phyloP scores from a whole-genome alignment of 176 grass and related monocot species.

The Musa beccarii region DNA sequence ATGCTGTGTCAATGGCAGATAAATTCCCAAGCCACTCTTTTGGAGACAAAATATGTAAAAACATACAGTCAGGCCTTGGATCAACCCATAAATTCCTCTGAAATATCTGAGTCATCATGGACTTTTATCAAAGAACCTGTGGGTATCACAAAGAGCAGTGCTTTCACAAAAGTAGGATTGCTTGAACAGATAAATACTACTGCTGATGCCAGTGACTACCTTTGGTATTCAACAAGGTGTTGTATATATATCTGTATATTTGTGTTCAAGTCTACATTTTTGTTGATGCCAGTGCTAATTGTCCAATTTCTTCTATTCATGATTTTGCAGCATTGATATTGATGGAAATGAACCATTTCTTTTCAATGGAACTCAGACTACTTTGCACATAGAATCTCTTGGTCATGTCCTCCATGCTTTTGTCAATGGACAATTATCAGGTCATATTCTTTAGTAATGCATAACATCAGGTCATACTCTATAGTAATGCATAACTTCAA shows the following conservation, averaged over 20 bases:
- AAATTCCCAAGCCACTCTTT: conserved; percentile 51
- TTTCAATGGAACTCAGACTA: conserved; percentile 55
- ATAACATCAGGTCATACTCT: conserved; percentile 2
- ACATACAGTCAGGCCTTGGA: conserved; percentile 30
- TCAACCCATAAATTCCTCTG: conserved; percentile 25
- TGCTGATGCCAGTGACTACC: conserved; percentile 93
- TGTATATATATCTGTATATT: conserved; percentile 1
- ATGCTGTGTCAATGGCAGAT: conserved; percentile 29
- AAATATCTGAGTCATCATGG: conserved; percentile 46
- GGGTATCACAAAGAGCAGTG: conserved; percentile 73
- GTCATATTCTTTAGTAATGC: conserved; percentile 23
- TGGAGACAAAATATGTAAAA: conserved; percentile 52
- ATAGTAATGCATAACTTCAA: not conserved
- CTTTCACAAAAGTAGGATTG: conserved; percentile 57
- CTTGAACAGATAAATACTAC: conserved; percentile 98
- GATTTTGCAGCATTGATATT: conserved; percentile 45
- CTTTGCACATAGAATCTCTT: conserved; percentile 68
- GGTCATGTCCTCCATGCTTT: conserved; percentile 85
- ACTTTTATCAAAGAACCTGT: conserved; percentile 70
- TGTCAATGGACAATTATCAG: conserved; percentile 69
- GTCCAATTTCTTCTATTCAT: not conserved
- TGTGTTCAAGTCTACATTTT: not conserved
- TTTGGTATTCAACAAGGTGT: conserved; percentile 95
- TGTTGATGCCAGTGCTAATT: not conserved
- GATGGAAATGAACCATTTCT: conserved; percentile 60